Evolutionary conservation across 2,329 filamentous ascomycete species (phyloP).

Genomic region (Chaetomium globosum): DNA sequence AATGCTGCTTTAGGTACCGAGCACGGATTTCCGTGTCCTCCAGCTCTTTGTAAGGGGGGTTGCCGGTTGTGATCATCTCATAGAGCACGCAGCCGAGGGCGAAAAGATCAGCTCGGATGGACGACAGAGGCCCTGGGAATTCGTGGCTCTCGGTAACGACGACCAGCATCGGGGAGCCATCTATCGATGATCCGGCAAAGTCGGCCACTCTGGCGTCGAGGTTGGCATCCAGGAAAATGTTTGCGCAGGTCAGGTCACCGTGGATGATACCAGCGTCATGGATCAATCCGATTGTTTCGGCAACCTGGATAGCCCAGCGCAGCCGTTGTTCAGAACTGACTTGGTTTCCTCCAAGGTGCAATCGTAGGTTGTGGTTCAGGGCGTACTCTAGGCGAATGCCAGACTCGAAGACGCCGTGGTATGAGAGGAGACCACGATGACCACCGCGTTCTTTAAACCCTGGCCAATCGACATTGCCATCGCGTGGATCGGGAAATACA

Average conservation of each 20-base stretch:
- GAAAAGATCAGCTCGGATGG: background rate
- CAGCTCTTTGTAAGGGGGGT: background rate
- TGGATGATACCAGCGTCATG: conserved; percentile 16
- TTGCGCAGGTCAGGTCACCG: conserved; percentile 7
- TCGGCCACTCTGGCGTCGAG: conserved; percentile 18
- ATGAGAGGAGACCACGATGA: background rate
- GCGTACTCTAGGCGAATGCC: conserved; percentile 18
- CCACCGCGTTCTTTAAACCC: conserved; percentile 5
- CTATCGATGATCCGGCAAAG: conserved; percentile 17
- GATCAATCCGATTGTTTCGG: conserved; percentile 17
- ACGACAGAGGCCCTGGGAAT: background rate
- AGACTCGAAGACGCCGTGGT: conserved; percentile 12
- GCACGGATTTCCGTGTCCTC: background rate
- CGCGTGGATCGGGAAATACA: no score
- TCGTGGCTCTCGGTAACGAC: conserved; percentile 1
- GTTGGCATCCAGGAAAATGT: background rate
- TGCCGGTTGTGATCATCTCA: background rate
- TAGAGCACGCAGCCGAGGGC: background rate
- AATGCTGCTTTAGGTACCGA: background rate
- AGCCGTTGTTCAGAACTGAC: background rate
- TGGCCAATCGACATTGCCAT: no score
- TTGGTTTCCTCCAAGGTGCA: background rate
- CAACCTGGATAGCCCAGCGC: conserved; percentile 9
- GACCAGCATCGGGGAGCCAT: conserved; percentile 16
- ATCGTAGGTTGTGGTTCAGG: background rate